These are phyloP conservation scores for Cryptococcus sp. DNA, from an alignment of 1,284 basidiomycete species.

Conservation along the genomic window DNA sequence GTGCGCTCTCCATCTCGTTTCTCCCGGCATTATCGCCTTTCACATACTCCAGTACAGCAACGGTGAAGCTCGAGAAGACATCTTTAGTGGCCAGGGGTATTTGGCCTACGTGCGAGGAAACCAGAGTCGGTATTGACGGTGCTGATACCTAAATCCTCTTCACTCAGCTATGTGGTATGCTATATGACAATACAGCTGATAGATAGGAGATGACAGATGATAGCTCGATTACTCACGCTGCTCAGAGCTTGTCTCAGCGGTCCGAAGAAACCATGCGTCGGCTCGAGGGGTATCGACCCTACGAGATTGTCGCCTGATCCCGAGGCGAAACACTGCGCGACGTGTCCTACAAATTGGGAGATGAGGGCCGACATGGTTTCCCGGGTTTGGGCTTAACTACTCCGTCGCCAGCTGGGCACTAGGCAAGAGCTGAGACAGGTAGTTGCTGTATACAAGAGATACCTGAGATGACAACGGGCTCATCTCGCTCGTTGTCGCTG, in stretches of 20 bases:
- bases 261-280: slow-evolving; percentile 31
- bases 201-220: neutral
- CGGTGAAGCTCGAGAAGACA: slow-evolving; percentile 25
- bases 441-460: too few species aligned
- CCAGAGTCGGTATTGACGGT: neutral
- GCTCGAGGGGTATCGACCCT: slow-evolving; percentile 27
- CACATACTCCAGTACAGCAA: slow-evolving; percentile 32
- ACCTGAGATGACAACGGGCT: too few species aligned
- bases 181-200: neutral
- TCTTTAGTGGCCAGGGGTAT: slow-evolving; percentile 17
- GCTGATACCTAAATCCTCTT: neutral
- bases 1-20: slow-evolving; percentile 12
- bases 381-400: too few species aligned
- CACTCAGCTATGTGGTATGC: too few species aligned
- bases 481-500: too few species aligned
- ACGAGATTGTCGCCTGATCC: slow-evolving; percentile 24
- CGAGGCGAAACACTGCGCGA: slow-evolving; percentile 22
- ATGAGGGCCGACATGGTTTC: slow-evolving; percentile 19
- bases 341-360: slow-evolving; percentile 21
- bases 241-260: slow-evolving; percentile 27
- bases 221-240: slow-evolving; percentile 10
- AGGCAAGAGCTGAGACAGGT: too few species aligned
- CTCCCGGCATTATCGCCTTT: slow-evolving; percentile 8
- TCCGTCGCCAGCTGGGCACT: too few species aligned
- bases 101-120: slow-evolving; percentile 4